phyloP scores from a whole-genome alignment of 164 flowering plant species.

The Vitis rotundifolia region DNA sequence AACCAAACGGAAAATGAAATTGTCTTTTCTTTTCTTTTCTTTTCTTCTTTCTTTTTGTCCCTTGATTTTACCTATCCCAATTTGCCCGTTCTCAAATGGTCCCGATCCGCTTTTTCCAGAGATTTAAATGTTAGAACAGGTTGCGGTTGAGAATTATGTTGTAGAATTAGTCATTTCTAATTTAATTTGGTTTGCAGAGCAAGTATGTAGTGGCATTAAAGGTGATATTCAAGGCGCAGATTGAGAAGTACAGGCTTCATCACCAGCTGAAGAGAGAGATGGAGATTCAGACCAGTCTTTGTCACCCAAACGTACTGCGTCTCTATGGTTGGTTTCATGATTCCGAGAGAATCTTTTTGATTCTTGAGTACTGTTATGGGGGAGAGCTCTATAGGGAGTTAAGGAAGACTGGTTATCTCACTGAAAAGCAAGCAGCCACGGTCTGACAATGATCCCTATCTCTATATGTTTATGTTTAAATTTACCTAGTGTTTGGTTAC shows the following conservation, averaged over 20 bases:
- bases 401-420: slow-evolving; percentile 43
- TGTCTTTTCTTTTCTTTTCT: background rate
- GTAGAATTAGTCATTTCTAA: background rate
- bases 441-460: slow-evolving; percentile 28
- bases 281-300: slow-evolving; percentile 76
- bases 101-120: no score
- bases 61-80: background rate
- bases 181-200: slow-evolving; percentile 36
- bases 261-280: slow-evolving; percentile 83
- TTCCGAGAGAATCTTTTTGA: slow-evolving; percentile 68
- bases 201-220: slow-evolving; percentile 82
- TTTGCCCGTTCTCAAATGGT: no score
- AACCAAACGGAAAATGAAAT: no score
- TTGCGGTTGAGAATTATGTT: background rate
- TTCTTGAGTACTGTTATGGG: slow-evolving; percentile 83
- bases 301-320: slow-evolving; percentile 79
- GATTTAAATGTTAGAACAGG: no score
- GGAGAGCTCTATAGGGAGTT: slow-evolving; percentile 82
- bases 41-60: background rate
- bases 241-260: slow-evolving; percentile 69
- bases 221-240: slow-evolving; percentile 78
- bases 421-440: slow-evolving; percentile 81
- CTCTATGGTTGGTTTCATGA: slow-evolving; percentile 93
- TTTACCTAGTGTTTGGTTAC: background rate
- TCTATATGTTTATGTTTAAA: background rate